phyloP scores from a whole-genome alignment of 1,284 basidiomycete species.

The Fomitopsis palustris region DNA sequence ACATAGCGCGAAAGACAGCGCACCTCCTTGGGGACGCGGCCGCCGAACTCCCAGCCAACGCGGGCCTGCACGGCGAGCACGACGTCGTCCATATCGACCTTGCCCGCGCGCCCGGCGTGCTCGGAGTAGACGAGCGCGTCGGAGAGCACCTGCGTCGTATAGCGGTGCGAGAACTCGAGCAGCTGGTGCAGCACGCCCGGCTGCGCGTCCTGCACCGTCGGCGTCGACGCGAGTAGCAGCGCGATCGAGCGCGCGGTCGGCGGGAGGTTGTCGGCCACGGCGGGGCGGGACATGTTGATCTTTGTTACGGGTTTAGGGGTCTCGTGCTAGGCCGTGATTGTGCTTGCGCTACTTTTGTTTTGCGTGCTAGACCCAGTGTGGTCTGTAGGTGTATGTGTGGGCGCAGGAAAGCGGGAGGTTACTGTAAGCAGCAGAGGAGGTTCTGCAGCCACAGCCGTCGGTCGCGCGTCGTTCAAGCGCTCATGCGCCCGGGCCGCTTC shows the following conservation, averaged over 20 bases:
- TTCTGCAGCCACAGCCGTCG: too few relatives aligned
- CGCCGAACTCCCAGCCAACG: slow-evolving; percentile 93
- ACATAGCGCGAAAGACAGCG: slow-evolving; percentile 21
- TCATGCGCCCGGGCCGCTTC: too few relatives aligned
- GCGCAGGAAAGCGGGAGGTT: too few relatives aligned
- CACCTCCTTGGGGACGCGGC: slow-evolving; percentile 94
- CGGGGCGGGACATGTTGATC: slow-evolving; percentile 58
- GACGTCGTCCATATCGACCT: slow-evolving; percentile 89
- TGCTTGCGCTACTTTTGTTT: too few relatives aligned
- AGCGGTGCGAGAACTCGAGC: slow-evolving; percentile 94
- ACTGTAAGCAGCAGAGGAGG: too few relatives aligned
- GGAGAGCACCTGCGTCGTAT: slow-evolving; percentile 88
- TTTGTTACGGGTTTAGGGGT: background rate
- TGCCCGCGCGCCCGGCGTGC: slow-evolving; percentile 79
- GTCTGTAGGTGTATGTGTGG: too few relatives aligned
- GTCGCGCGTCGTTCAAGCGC: too few relatives aligned
- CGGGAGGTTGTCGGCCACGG: slow-evolving; percentile 67
- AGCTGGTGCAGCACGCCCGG: slow-evolving; percentile 93
- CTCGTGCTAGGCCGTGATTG: too few relatives aligned
- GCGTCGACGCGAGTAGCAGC: slow-evolving; percentile 90
- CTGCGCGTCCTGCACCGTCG: slow-evolving; percentile 88
- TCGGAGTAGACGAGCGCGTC: slow-evolving; percentile 93
- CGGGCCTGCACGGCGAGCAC: slow-evolving; percentile 89
- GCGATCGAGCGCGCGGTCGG: slow-evolving; percentile 91
- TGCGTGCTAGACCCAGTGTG: too few relatives aligned